phyloP scores from a whole-genome alignment of 345 rosid genomes.

The Xanthoceras sorbifolium region DNA sequence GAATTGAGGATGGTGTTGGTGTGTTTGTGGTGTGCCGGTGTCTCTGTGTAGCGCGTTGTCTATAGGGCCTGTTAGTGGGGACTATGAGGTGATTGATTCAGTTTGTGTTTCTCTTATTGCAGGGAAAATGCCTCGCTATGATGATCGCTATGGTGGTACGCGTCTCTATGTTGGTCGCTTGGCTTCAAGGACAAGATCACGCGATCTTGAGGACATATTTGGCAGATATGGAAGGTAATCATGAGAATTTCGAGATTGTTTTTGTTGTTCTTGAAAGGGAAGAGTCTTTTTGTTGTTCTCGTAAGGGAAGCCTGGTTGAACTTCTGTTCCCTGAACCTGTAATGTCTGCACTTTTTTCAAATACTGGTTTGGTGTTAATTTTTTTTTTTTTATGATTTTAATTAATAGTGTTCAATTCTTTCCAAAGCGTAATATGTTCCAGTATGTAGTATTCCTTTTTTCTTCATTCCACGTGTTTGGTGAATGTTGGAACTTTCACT shows the following conservation, averaged over 20 bases:
- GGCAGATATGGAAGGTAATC: conserved; percentile 77
- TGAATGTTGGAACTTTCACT: not conserved
- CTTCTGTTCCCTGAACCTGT: not conserved
- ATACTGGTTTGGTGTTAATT: not conserved
- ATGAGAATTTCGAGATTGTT: not conserved
- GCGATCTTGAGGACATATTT: conserved; percentile 71
- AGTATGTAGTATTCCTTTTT: not conserved
- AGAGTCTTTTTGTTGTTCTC: not conserved
- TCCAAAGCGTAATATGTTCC: too few species aligned
- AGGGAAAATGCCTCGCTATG: conserved; percentile 71
- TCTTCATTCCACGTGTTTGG: not conserved
- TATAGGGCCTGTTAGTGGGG: not conserved
- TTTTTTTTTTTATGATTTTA: not conserved
- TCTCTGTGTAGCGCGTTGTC: not conserved
- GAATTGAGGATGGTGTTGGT: not conserved
- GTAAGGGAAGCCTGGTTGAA: not conserved
- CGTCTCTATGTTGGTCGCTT: conserved; percentile 81
- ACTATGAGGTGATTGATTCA: not conserved
- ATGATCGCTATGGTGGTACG: conserved; percentile 63
- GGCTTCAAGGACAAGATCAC: conserved; percentile 63
- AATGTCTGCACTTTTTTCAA: not conserved
- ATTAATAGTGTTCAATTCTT: not conserved
- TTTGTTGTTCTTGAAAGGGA: not conserved
- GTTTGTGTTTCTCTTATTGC: conserved; percentile 8
- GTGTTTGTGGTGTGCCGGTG: not conserved